Evolutionary conservation across 805 yeast species (phyloP).

Genomic region (Candida montana): DNA sequence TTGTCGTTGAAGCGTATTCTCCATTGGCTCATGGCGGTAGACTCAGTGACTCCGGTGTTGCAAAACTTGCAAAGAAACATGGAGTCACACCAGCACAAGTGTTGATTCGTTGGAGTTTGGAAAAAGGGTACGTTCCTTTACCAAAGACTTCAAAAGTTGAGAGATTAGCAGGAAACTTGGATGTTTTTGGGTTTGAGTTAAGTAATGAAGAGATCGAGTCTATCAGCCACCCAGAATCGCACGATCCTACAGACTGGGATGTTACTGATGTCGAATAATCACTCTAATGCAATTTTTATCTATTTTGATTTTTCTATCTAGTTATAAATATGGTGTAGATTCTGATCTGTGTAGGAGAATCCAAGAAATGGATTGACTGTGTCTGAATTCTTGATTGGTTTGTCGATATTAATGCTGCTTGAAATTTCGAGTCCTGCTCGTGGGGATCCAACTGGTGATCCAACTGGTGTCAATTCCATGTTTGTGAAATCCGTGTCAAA

Average conservation of each 20-base stretch:
- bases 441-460: slow-evolving; percentile 22
- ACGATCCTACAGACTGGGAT: slow-evolving; percentile 77
- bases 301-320: background rate
- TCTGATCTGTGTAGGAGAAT: slow-evolving; percentile 37
- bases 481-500: slow-evolving; percentile 76
- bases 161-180: slow-evolving; percentile 37
- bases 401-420: too few relatives aligned
- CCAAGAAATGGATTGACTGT: slow-evolving; percentile 33
- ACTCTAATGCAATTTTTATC: too few relatives aligned
- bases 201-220: slow-evolving; percentile 34
- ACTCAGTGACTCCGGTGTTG: slow-evolving; percentile 39
- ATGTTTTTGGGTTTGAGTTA: slow-evolving; percentile 40
- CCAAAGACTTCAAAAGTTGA: slow-evolving; percentile 37
- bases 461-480: slow-evolving; percentile 41
- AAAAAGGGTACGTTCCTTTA: slow-evolving; percentile 52
- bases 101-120: slow-evolving; percentile 51
- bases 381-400: background rate
- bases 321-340: slow-evolving; percentile 18
- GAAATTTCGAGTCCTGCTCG: slow-evolving; percentile 11
- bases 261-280: slow-evolving; percentile 5
- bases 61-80: slow-evolving; percentile 35
- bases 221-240: slow-evolving; percentile 48
- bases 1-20: slow-evolving; percentile 54
- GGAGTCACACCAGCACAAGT: slow-evolving; percentile 45
- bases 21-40: slow-evolving; percentile 56